Conservation (phyloP, 805 yeast genomes). For the Candida gorgasii region DNA sequence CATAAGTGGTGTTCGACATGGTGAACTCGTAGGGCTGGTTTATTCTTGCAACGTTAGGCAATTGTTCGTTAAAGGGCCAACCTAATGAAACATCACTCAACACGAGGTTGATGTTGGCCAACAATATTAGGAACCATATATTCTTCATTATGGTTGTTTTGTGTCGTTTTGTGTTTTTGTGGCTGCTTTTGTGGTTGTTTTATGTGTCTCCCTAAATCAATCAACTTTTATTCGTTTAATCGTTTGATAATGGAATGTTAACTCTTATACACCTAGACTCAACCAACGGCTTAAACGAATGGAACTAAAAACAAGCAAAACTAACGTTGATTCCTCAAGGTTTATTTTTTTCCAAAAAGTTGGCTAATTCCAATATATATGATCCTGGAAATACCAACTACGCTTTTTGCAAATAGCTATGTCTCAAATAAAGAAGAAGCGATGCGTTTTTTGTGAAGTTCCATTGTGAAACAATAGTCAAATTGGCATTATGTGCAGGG, state of each 20-base stretch:
- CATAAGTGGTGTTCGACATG: conserved; percentile 69
- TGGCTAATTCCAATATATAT: conserved; percentile 5
- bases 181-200: not conserved
- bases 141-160: too few relatives aligned
- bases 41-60: conserved; percentile 84
- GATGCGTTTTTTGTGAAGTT: not conserved
- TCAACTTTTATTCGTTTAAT: not conserved
- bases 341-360: conserved; percentile 1
- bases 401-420: not conserved
- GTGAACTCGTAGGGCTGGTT: conserved; percentile 62
- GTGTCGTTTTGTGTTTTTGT: not conserved
- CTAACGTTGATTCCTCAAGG: not conserved
- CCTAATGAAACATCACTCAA: conserved; percentile 36
- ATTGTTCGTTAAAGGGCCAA: conserved; percentile 79
- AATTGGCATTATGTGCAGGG: not conserved
- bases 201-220: not conserved
- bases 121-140: conserved; percentile 1
- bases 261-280: too few relatives aligned
- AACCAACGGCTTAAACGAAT: too few relatives aligned
- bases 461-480: not conserved
- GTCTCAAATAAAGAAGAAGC: not conserved
- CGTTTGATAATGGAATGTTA: conserved; percentile 5
- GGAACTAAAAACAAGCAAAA: not conserved
- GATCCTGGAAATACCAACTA: conserved; percentile 2
- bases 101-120: not conserved